Conservation (phyloP, 2,329 filamentous ascomycete species). For the Fusarium brachygibbosum region DNA sequence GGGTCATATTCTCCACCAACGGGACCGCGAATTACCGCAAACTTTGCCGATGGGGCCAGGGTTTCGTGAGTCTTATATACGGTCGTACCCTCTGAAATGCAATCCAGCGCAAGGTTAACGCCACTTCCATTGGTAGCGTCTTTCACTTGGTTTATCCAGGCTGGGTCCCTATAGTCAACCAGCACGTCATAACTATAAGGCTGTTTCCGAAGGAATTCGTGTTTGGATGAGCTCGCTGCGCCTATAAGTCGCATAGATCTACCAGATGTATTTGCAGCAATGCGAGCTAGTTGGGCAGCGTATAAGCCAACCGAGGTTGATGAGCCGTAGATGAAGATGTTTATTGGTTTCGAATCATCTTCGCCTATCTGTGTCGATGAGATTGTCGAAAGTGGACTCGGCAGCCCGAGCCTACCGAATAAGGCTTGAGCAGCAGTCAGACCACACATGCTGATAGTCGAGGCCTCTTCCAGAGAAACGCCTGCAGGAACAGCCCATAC, state of each 20-base stretch:
- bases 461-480: slow-evolving; percentile 55
- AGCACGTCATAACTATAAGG: slow-evolving; percentile 57
- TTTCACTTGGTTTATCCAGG: slow-evolving; percentile 53
- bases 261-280: slow-evolving; percentile 17
- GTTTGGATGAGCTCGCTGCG: slow-evolving; percentile 47
- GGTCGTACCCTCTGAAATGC: slow-evolving; percentile 56
- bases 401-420: slow-evolving; percentile 55
- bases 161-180: slow-evolving; percentile 55
- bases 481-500: slow-evolving; percentile 54
- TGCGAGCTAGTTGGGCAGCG: slow-evolving; percentile 50
- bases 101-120: slow-evolving; percentile 56
- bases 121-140: slow-evolving; percentile 44
- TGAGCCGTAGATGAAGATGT: slow-evolving; percentile 52
- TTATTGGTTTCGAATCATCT: background rate
- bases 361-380: no score
- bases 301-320: slow-evolving; percentile 54
- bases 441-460: slow-evolving; percentile 57
- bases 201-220: slow-evolving; percentile 45
- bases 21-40: slow-evolving; percentile 46
- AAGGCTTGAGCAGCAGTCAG: slow-evolving; percentile 60
- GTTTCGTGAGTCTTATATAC: slow-evolving; percentile 51
- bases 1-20: slow-evolving; percentile 46
- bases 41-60: slow-evolving; percentile 45
- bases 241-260: slow-evolving; percentile 48
- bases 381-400: slow-evolving; percentile 54